Conservation (phyloP, 352 stramenopile species). For the Phytophthora hibernalis region DNA sequence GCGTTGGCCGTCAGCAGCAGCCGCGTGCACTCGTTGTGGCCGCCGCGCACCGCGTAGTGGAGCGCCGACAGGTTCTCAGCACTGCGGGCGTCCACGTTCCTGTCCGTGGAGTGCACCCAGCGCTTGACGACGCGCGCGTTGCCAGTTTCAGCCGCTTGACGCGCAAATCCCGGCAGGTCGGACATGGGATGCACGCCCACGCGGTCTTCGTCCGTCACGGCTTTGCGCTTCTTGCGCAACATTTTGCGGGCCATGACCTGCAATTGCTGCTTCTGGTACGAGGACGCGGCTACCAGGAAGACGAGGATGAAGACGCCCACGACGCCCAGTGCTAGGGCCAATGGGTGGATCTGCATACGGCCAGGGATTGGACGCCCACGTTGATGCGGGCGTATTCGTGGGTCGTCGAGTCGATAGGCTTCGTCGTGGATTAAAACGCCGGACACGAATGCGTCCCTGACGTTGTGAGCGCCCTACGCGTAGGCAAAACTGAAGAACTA, state of each 20-base stretch:
- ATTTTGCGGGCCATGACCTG: conserved; percentile 84
- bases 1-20: conserved; percentile 66
- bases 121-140: conserved; percentile 85
- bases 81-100: conserved; percentile 74
- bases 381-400: conserved; percentile 40
- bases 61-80: conserved; percentile 82
- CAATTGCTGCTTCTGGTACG: conserved; percentile 81
- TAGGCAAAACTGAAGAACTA: conserved; percentile 20
- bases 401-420: conserved; percentile 36
- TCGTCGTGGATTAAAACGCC: conserved; percentile 13
- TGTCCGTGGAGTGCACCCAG: conserved; percentile 76
- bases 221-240: conserved; percentile 70
- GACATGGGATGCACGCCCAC: conserved; percentile 30
- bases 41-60: conserved; percentile 76
- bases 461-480: conserved; percentile 19
- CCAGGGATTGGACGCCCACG: conserved; percentile 18
- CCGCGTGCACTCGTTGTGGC: conserved; percentile 81
- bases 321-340: conserved; percentile 71
- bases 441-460: not conserved
- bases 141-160: conserved; percentile 71
- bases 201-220: conserved; percentile 47
- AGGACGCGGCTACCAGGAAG: conserved; percentile 73
- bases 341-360: conserved; percentile 59
- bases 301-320: conserved; percentile 66
- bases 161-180: conserved; percentile 69